Base-by-base conservation (phyloP, 495 filamentous ascomycete genomes). In the Aspergillus sparsus region DNA sequence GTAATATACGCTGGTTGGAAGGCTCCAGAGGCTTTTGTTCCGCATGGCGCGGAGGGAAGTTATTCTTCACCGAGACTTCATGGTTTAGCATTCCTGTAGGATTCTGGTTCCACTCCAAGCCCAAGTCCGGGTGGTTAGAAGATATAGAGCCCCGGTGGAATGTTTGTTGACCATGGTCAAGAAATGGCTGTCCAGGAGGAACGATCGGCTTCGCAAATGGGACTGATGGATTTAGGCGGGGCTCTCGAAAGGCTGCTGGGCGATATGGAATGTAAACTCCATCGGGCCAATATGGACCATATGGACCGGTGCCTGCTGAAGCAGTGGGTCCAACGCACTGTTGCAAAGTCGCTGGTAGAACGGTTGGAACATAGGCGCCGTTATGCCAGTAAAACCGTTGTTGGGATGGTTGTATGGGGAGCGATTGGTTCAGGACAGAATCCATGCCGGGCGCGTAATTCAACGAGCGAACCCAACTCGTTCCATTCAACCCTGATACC, bases 231-330 rank as follows among this genome's bases (percentile, higher is more conserved):
- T 71, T 68, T 50, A 74, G 85, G n/a, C 82, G 79, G 6, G 82
- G 73, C 73, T 88, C 86, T 47, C 84, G 78, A 61, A 89, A 66
- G 21, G 87, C 82, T 31, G 87, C 82, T 50, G 87, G 87, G 57
- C 85, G 77, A 73, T 89, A 91, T n/a, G 89, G 89, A 33, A 88
- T 86, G 66, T 86, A 87, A 12, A 80, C 86, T 6, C 88, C 87
- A 73, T 96, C 87, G 11, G 86, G 85, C 89, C 89, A 94, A 63
- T 89, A 88, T 13, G 87, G 84, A 3, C 89, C 90, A 71, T 85
- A 89, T 13, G 88, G 83, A 5, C 85, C 86, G 37, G 83, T 85
- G 34, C 85, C 86, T 59, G 90, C 90, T 15, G 88, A 88, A 18
- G 87, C 85, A 3, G 90, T 91, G 36, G 89, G 89, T 7, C 88